Conservation (phyloP, 345 rosid genomes). For the Durio zibethinus region DNA sequence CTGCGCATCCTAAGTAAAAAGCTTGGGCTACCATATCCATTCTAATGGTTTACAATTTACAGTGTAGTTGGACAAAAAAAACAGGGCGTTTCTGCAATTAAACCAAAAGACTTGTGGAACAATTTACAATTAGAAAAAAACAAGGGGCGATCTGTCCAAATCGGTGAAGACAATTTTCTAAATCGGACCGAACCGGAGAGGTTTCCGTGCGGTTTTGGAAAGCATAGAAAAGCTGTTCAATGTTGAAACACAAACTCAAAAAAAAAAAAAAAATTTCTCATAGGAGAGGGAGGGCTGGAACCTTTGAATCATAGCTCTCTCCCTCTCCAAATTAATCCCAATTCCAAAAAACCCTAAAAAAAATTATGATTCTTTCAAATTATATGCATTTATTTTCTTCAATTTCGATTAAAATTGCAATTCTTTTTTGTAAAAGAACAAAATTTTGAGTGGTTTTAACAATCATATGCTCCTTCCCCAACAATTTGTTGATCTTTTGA, state of each 20-base stretch:
- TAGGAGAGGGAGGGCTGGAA: conserved; percentile 23
- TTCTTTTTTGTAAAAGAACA: conserved; percentile 8
- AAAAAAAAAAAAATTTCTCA: neutral
- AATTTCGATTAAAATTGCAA: neutral
- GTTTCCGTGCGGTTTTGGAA: neutral
- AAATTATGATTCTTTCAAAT: neutral
- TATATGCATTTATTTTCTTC: neutral
- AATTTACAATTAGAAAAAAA: neutral
- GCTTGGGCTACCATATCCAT: too few species aligned
- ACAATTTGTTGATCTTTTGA: conserved; percentile 39
- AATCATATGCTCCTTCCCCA: neutral
- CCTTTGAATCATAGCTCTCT: conserved; percentile 20
- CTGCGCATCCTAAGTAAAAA: too few species aligned
- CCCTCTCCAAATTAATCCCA: conserved; percentile 16
- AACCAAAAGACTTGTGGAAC: neutral
- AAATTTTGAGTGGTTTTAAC: conserved; percentile 15
- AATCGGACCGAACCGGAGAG: conserved; percentile 10
- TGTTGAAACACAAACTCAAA: neutral
- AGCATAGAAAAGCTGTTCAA: neutral
- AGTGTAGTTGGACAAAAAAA: neutral
- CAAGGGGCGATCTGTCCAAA: neutral
- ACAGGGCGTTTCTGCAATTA: neutral
- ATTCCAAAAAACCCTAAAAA: neutral
- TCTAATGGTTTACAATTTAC: too few species aligned
- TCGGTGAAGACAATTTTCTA: neutral